Base-by-base conservation (phyloP, 345 rosid genomes). In the Geranium rotundifolium region DNA sequence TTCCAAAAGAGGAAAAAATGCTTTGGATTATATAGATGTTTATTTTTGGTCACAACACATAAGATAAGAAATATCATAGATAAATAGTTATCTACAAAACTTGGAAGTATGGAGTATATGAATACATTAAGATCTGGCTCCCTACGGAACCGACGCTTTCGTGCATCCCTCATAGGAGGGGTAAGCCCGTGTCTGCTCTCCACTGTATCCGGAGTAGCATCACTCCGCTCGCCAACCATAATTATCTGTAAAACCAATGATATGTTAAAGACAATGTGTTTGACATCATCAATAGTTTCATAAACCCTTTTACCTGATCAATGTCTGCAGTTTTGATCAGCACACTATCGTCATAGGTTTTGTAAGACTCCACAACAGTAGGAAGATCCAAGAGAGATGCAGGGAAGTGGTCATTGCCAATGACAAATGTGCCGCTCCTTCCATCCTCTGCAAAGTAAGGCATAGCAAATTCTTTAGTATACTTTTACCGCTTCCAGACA, bases 111-210 rank as follows among this genome's bases (percentile, higher is more conserved):
- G 12, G 12, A 73, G 60, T 17, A 0, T 65, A 29, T 63, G 8
- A 23, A 37, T 90, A 90, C 97, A 82, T 90, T 95, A 65, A 95
- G 85, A 72, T 95, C 97, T 27, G 99, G 96, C 76, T 90, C 99
- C 70, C 99, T 82, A 12, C 95, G 92, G 59, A 95, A 90, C 76
- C 99, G 80, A 69, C 99, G 80, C 80, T 88, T 95, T 15, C 99
- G 82, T 58, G 97, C 95, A 82, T 95, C 99, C 74, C 95, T 86
- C 96, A 86, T 82, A 17, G 97, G 96, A 77, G 99, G 91, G 55
- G 97, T 86, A 64, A 95, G 75, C 71, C 99, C 99, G 72, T 90
- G 99, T 63, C 91, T 86, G 74, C 85, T 86, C 75, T 90, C 96
- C 74, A 84, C 77, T 30, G 76, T 81, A 69, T 79, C 96, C 34